phyloP scores from a whole-genome alignment of 73 alveolate species.

The Stentor coeruleus region DNA sequence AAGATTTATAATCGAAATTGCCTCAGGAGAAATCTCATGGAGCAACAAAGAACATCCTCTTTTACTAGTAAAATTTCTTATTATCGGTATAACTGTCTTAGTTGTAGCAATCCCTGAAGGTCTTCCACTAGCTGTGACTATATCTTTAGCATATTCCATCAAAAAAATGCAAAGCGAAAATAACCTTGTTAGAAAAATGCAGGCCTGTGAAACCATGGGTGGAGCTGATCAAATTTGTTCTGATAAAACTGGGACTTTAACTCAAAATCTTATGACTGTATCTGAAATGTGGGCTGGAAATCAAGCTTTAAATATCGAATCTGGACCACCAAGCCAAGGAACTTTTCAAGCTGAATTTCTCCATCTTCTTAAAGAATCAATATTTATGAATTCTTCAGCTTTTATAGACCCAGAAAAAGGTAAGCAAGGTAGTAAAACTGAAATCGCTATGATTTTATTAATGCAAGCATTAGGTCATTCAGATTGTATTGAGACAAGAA shows the following conservation, averaged over 20 bases:
- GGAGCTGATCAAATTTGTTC: slow-evolving; percentile 86
- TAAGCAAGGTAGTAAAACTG: slow-evolving; percentile 7
- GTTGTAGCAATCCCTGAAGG: slow-evolving; percentile 97
- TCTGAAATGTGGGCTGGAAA: slow-evolving; percentile 26
- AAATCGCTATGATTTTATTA: not conserved
- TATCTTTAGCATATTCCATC: slow-evolving; percentile 76
- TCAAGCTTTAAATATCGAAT: not conserved
- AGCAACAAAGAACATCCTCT: slow-evolving; percentile 36
- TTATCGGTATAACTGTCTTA: slow-evolving; percentile 67
- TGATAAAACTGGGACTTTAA: slow-evolving; percentile 92
- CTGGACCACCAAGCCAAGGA: not conserved
- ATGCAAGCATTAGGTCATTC: not conserved
- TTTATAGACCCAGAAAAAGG: not conserved
- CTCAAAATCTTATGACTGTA: slow-evolving; percentile 67
- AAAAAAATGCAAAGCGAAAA: slow-evolving; percentile 76
- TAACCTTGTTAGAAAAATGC: slow-evolving; percentile 77
- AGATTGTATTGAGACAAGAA: not conserved
- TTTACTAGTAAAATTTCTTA: slow-evolving; percentile 62
- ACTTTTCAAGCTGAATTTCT: not conserved
- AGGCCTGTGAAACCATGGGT: slow-evolving; percentile 95
- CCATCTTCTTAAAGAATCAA: slow-evolving; percentile 9
- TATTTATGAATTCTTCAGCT: not conserved
- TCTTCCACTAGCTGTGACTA: slow-evolving; percentile 82
- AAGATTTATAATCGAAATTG: not conserved
- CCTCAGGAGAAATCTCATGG: slow-evolving; percentile 41